Evolutionary conservation across 1,284 basidiomycete species (phyloP).

Genomic region (Coniferiporia sulphurascens): DNA sequence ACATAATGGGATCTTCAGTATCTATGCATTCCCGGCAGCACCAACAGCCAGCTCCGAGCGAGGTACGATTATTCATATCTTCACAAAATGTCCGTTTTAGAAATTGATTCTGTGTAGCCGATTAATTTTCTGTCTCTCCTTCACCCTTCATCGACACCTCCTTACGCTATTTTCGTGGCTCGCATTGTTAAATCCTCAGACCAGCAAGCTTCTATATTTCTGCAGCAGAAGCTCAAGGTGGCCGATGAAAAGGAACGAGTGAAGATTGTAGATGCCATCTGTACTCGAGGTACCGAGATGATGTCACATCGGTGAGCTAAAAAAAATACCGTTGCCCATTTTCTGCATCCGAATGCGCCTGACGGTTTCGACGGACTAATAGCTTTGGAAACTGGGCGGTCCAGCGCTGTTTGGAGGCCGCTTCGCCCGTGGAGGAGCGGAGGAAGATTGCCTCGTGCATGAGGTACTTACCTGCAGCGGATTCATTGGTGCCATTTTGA

Average conservation of each 20-base stretch:
- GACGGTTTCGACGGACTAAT: constrained; percentile 8
- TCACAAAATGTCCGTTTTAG: not conserved
- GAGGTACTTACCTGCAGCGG: constrained; percentile 44
- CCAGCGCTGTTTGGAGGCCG: constrained; percentile 74
- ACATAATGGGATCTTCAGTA: not conserved
- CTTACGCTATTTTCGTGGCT: constrained; percentile 71
- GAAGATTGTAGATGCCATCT: constrained; percentile 81
- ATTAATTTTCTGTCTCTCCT: constrained; percentile 80
- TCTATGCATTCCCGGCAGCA: constrained; percentile 9
- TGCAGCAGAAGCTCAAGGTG: constrained; percentile 82
- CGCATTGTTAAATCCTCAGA: constrained; percentile 83
- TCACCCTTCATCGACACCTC: constrained; percentile 76
- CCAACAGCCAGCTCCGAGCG: constrained; percentile 2
- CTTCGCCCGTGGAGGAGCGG: constrained; percentile 63
- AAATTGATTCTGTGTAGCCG: constrained; percentile 42
- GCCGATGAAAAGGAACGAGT: constrained; percentile 70
- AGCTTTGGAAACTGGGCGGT: constrained; percentile 87
- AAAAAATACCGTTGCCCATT: not conserved
- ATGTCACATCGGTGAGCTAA: constrained; percentile 70
- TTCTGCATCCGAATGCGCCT: not conserved
- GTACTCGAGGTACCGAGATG: constrained; percentile 77
- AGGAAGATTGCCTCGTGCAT: constrained; percentile 76
- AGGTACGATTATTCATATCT: not conserved
- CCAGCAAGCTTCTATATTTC: constrained; percentile 82
- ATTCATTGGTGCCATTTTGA: not conserved